phyloP scores from a whole-genome alignment of 2,329 filamentous ascomycete species.

The Fusarium azukiicola region DNA sequence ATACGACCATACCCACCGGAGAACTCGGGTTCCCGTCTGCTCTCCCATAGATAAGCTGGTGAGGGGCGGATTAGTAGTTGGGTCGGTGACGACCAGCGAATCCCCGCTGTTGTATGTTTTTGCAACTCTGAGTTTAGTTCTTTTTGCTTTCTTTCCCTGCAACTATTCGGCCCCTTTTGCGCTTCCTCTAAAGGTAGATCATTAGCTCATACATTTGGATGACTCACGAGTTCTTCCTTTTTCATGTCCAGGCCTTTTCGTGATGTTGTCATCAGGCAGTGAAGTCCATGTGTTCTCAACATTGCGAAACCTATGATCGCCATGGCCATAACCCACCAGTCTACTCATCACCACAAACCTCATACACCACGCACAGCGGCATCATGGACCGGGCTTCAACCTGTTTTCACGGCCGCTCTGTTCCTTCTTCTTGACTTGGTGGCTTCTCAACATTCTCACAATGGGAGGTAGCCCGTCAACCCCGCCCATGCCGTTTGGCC shows the following conservation, averaged over 20 bases:
- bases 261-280: neutral
- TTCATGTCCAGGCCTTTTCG: neutral
- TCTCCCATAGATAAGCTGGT: constrained; percentile 8
- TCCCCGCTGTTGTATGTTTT: constrained; percentile 6
- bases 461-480: neutral
- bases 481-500: neutral
- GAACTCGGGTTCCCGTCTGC: constrained; percentile 2
- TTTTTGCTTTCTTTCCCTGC: neutral
- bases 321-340: too few species aligned
- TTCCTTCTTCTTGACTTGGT: neutral
- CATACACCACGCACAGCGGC: too few species aligned
- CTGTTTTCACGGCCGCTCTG: neutral
- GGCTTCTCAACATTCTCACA: neutral
- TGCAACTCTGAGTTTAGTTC: neutral
- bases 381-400: neutral
- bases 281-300: too few species aligned
- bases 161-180: neutral
- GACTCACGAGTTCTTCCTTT: too few species aligned
- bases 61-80: constrained; percentile 10
- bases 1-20: constrained; percentile 7
- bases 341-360: neutral
- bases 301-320: too few species aligned
- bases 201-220: neutral
- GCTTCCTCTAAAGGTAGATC: neutral
- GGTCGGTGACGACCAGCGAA: constrained; percentile 10